A percentile compares a stretch with the other conserved stretches of the same genome.
Conservation (phyloP, 2,329 filamentous ascomycete species). For the Parastagonospora nodorum region DNA sequence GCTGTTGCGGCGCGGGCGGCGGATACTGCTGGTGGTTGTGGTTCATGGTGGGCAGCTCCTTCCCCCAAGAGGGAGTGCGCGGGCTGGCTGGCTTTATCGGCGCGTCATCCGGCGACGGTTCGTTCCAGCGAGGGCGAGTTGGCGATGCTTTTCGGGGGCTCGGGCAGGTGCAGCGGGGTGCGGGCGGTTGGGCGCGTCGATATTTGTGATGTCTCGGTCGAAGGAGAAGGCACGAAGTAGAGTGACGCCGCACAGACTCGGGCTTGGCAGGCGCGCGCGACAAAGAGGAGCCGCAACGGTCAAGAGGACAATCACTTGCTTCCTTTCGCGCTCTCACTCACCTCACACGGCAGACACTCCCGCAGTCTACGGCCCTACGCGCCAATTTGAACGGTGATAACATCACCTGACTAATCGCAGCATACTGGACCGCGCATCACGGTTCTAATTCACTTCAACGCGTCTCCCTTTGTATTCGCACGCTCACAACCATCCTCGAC, state of each 20-base stretch:
- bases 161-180: constrained; percentile 11
- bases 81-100: constrained; percentile 26
- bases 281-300: constrained; percentile 25
- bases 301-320: neutral
- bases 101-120: constrained; percentile 26
- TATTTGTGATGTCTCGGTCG: constrained; percentile 17
- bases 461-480: constrained; percentile 1
- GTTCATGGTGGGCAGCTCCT: constrained; percentile 40
- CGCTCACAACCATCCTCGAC: neutral
- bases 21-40: constrained; percentile 39
- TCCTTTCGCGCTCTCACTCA: constrained; percentile 1
- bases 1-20: constrained; percentile 11
- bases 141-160: constrained; percentile 10
- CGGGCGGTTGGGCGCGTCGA: constrained; percentile 11
- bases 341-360: neutral
- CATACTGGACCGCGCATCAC: neutral
- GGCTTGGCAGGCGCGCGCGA: constrained; percentile 34
- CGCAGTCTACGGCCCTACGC: too few species aligned
- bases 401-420: constrained; percentile 8
- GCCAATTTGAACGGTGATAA: too few species aligned
- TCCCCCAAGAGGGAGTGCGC: constrained; percentile 27
- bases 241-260: constrained; percentile 29
- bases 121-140: neutral
- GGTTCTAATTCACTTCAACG: neutral
- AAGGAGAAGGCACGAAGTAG: constrained; percentile 15